Percentiles rank a stretch among this genome's conserved stretches.
These are phyloP conservation scores for Xylaria nigripes DNA, from an alignment of 495 filamentous ascomycete species.

Conservation along the genomic window DNA sequence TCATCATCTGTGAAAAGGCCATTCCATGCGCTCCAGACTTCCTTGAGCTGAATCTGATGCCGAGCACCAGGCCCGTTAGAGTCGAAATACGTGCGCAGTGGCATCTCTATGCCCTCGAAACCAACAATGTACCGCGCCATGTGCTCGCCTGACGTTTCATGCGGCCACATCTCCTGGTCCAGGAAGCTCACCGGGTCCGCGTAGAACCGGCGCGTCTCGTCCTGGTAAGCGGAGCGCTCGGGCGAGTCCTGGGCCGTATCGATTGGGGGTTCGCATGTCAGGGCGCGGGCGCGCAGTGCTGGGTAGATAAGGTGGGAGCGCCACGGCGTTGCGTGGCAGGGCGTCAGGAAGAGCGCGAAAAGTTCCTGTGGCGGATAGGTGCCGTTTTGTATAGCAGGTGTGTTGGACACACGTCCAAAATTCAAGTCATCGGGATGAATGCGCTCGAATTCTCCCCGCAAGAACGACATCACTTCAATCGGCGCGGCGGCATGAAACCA, in stretches of 20 bases:
- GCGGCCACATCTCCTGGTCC: slow-evolving; percentile 31
- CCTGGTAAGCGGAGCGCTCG: slow-evolving; percentile 57
- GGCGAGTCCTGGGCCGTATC: slow-evolving; percentile 41
- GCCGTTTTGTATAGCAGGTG: background rate
- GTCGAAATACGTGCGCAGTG: slow-evolving; percentile 39
- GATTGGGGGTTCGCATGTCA: slow-evolving; percentile 86
- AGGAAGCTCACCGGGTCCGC: slow-evolving; percentile 56
- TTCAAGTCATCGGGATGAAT: slow-evolving; percentile 33
- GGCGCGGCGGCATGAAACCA: slow-evolving; percentile 72
- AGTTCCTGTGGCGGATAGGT: slow-evolving; percentile 29
- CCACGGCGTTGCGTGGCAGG: slow-evolving; percentile 98
- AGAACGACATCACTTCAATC: slow-evolving; percentile 60
- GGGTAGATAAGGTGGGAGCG: slow-evolving; percentile 74
- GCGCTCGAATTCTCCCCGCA: slow-evolving; percentile 61
- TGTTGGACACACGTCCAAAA: slow-evolving; percentile 18
- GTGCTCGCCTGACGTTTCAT: slow-evolving; percentile 31
- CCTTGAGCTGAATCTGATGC: slow-evolving; percentile 37
- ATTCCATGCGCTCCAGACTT: slow-evolving; percentile 71
- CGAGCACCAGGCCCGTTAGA: slow-evolving; percentile 38
- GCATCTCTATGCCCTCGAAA: slow-evolving; percentile 43
- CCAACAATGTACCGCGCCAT: slow-evolving; percentile 49
- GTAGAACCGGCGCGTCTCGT: slow-evolving; percentile 91
- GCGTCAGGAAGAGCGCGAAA: slow-evolving; percentile 86
- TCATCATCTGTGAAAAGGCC: slow-evolving; percentile 81
- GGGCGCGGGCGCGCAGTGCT: slow-evolving; percentile 69